Evolutionary conservation across 192 early-diverging fungal genomes (phyloP).

Genomic region (Tieghemiomyces parasiticus): DNA sequence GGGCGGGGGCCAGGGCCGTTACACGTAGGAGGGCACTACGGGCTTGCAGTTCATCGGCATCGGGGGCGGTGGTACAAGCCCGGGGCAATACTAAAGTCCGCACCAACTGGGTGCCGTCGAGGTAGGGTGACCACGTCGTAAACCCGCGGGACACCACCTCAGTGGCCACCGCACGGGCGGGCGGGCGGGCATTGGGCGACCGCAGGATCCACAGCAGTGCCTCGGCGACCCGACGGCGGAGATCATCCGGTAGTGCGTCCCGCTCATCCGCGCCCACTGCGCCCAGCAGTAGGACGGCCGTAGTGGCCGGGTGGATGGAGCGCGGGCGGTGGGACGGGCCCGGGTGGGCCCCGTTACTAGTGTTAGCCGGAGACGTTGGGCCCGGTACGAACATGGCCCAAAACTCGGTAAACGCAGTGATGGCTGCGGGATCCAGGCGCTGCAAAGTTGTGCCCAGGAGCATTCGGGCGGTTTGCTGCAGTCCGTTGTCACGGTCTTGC

Average conservation of each 20-base stretch:
- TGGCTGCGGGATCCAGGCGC: no score
- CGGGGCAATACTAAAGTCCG: conserved; percentile 5
- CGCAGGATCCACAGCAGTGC: not conserved
- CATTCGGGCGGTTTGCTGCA: no score
- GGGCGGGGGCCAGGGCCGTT: not conserved
- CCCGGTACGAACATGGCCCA: no score
- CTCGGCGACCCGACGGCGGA: not conserved
- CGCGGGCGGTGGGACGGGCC: no score
- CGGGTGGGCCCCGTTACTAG: no score
- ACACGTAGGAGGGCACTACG: conserved; percentile 1
- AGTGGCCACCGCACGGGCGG: not conserved
- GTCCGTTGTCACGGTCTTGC: no score
- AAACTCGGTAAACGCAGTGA: no score
- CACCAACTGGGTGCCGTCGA: not conserved
- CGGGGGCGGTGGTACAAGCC: no score
- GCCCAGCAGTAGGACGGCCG: not conserved
- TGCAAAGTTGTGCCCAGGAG: no score
- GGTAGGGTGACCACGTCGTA: not conserved
- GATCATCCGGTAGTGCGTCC: not conserved
- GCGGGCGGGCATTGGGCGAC: not conserved
- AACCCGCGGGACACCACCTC: not conserved
- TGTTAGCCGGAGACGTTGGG: no score
- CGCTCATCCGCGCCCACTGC: not conserved
- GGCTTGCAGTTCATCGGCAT: not conserved
- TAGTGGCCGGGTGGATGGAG: not conserved